Conservation (phyloP, 2,329 filamentous ascomycete genomes). For the Trichoderma guizhouense region DNA sequence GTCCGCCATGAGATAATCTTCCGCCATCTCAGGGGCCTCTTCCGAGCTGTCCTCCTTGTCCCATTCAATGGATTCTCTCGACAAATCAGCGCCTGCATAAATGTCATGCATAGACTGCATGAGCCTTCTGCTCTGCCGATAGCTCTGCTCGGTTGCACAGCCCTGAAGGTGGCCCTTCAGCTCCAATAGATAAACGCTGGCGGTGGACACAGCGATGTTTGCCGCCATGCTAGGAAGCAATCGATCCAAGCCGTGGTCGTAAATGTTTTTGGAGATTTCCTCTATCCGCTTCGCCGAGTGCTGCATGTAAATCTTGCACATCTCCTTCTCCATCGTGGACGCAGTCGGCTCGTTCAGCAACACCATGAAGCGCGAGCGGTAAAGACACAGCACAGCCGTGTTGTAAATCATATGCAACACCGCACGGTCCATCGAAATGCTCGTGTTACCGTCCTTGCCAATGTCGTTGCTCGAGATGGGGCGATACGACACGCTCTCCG, state of each 20-base stretch:
- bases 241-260: neutral
- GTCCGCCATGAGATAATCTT: constrained; percentile 9
- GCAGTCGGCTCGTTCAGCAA: neutral
- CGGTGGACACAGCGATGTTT: neutral
- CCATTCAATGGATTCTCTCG: neutral
- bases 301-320: constrained; percentile 13
- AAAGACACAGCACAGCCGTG: constrained; percentile 8
- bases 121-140: constrained; percentile 5
- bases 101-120: constrained; percentile 14
- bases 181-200: constrained; percentile 4
- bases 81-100: constrained; percentile 9
- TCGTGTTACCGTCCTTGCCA: constrained; percentile 5
- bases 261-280: neutral
- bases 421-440: constrained; percentile 8
- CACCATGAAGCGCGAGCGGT: constrained; percentile 2
- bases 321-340: constrained; percentile 6
- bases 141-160: constrained; percentile 7
- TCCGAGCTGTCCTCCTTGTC: neutral
- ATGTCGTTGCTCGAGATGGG: constrained; percentile 13
- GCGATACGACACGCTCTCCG: constrained; percentile 10
- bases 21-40: neutral
- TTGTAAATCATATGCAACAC: constrained; percentile 13
- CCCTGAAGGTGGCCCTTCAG: constrained; percentile 11
- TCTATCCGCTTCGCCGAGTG: constrained; percentile 11
- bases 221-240: constrained; percentile 6